Conservation (phyloP, 1,284 basidiomycete genomes). For the Moesziomyces parantarcticus region DNA sequence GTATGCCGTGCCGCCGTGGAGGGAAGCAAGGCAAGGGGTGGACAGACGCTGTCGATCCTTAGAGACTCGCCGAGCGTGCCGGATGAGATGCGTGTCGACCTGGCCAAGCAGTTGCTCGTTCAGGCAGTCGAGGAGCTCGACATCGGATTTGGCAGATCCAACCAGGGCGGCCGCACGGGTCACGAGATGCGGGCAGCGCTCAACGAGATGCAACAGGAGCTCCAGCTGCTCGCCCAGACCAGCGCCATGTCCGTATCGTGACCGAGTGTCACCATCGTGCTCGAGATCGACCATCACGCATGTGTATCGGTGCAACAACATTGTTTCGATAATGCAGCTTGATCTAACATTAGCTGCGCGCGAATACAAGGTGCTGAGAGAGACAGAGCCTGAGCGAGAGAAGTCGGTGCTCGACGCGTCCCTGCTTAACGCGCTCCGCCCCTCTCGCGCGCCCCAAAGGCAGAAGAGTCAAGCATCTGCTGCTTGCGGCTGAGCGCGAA, state of each 20-base stretch:
- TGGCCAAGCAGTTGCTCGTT: slow-evolving; percentile 41
- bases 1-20: slow-evolving; percentile 24
- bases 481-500: background rate
- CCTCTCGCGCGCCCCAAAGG: background rate
- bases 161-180: slow-evolving; percentile 31
- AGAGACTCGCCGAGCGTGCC: slow-evolving; percentile 23
- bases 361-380: slow-evolving; percentile 8
- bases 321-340: too few species aligned
- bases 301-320: too few species aligned
- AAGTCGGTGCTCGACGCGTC: background rate
- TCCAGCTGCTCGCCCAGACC: slow-evolving; percentile 28
- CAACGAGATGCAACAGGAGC: slow-evolving; percentile 34
- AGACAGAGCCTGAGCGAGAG: background rate
- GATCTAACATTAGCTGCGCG: too few species aligned
- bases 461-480: too few species aligned
- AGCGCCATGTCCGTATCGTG: slow-evolving; percentile 28
- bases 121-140: slow-evolving; percentile 52
- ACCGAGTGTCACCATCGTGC: background rate
- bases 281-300: too few species aligned
- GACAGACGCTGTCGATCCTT: slow-evolving; percentile 30
- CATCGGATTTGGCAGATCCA: slow-evolving; percentile 47
- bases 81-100: slow-evolving; percentile 26
- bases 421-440: too few species aligned
- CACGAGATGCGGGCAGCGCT: slow-evolving; percentile 25
- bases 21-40: slow-evolving; percentile 10